Percentiles rank a stretch among this genome's conserved stretches.
Evolutionary conservation across 345 rosid species (phyloP).

Genomic region (Sapria himalayana): DNA sequence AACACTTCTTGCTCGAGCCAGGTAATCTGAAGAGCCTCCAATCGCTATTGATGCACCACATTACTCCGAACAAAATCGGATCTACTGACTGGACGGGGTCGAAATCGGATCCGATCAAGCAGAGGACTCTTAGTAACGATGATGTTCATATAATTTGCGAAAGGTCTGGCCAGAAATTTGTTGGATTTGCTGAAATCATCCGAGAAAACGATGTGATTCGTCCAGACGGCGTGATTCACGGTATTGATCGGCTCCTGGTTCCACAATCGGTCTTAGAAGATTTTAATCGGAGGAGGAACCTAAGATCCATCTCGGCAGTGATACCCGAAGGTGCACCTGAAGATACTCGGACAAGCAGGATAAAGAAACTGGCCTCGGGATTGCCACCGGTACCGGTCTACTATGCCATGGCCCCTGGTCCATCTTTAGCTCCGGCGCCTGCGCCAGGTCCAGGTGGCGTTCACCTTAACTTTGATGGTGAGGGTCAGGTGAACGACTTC

Average conservation of each 20-base stretch:
- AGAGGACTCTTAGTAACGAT: conserved; percentile 28
- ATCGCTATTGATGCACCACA: conserved; percentile 49
- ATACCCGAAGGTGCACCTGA: conserved; percentile 54
- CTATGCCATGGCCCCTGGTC: conserved; percentile 93
- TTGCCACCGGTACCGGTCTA: conserved; percentile 57
- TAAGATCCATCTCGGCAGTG: conserved; percentile 44
- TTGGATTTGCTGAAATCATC: conserved; percentile 25
- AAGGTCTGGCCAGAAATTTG: conserved; percentile 12
- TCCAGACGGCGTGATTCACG: conserved; percentile 62
- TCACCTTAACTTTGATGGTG: conserved; percentile 67
- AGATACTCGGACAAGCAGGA: conserved; percentile 47
- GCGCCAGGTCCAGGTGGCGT: conserved; percentile 95
- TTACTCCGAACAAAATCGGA: conserved; percentile 38
- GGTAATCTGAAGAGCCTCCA: conserved; percentile 70
- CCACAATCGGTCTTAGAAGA: conserved; percentile 52
- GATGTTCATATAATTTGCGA: conserved; percentile 25
- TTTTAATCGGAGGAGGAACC: conserved; percentile 39
- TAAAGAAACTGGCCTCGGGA: conserved; percentile 44
- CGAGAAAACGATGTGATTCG: conserved; percentile 31
- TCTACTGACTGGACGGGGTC: conserved; percentile 32
- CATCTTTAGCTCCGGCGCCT: conserved; percentile 83
- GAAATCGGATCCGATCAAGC: conserved; percentile 11
- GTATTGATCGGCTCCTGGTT: conserved; percentile 31
- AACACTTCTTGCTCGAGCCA: conserved; percentile 80
- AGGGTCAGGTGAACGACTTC: conserved; percentile 74